phyloP scores from a whole-genome alignment of 345 rosid genomes.

The Excoecaria cochinchinensis region DNA sequence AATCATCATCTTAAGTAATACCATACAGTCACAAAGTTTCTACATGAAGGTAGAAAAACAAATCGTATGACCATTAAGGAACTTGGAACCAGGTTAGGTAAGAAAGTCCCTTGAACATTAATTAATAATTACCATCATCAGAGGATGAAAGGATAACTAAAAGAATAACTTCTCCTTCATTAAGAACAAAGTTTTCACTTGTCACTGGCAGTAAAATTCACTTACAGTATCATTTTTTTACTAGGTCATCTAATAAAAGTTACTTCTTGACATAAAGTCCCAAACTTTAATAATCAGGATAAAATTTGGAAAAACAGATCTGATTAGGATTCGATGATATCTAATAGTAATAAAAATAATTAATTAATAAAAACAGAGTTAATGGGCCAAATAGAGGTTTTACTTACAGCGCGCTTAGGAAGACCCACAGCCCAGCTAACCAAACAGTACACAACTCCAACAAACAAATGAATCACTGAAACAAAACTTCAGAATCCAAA shows the following conservation, averaged over 20 bases:
- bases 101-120: no score
- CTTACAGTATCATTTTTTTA: no score
- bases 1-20: background rate
- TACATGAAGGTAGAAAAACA: background rate
- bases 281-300: no score
- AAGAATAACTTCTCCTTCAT: no score
- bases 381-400: conserved; percentile 10
- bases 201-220: no score
- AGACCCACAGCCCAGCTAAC: conserved; percentile 89
- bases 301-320: background rate
- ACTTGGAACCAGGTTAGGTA: no score
- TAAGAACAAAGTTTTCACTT: no score
- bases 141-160: no score
- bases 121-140: no score
- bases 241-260: no score
- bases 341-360: background rate
- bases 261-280: no score
- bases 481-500: conserved; percentile 56
- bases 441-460: conserved; percentile 91
- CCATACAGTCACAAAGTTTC: background rate
- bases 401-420: conserved; percentile 94
- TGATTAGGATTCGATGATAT: background rate
- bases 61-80: no score
- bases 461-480: conserved; percentile 86
- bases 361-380: background rate